A percentile compares a stretch with the other conserved stretches of the same genome.
These are phyloP conservation scores for Hypoxylon rubiginosum DNA, from an alignment of 2,329 filamentous ascomycete species.

Conservation along the genomic window DNA sequence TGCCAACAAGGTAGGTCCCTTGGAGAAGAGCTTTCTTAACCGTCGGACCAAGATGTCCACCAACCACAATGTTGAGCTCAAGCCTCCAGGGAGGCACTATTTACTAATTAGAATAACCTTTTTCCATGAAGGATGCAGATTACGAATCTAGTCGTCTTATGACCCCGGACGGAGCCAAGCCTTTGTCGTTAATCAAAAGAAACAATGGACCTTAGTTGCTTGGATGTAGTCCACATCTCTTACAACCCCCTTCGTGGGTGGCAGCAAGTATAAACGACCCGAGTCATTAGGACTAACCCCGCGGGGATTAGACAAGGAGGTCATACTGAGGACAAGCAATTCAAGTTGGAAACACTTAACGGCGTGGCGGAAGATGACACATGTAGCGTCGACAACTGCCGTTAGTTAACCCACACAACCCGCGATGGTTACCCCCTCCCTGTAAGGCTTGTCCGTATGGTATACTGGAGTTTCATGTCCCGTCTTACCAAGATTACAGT, in stretches of 20 bases:
- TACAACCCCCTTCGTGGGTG: background rate
- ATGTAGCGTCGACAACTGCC: slow-evolving; percentile 23
- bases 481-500: background rate
- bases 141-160: slow-evolving; percentile 1
- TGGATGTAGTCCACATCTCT: background rate
- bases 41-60: background rate
- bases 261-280: background rate
- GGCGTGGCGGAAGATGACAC: slow-evolving; percentile 20
- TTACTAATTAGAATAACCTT: too few relatives aligned
- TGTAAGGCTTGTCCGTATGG: slow-evolving; percentile 3
- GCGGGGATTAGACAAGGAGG: slow-evolving; percentile 3
- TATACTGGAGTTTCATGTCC: slow-evolving; percentile 30
- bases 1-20: background rate
- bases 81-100: background rate
- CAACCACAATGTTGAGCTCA: background rate
- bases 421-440: background rate
- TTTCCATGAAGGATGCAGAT: background rate
- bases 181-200: slow-evolving; percentile 12
- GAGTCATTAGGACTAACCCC: slow-evolving; percentile 30
- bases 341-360: slow-evolving; percentile 24
- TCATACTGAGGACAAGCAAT: background rate
- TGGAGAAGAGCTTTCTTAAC: background rate
- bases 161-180: slow-evolving; percentile 10
- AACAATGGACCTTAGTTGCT: background rate
- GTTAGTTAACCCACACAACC: slow-evolving; percentile 3